Evolutionary conservation across 805 yeast genomes (phyloP).

Genomic region (Lipomyces chichibuensis): DNA sequence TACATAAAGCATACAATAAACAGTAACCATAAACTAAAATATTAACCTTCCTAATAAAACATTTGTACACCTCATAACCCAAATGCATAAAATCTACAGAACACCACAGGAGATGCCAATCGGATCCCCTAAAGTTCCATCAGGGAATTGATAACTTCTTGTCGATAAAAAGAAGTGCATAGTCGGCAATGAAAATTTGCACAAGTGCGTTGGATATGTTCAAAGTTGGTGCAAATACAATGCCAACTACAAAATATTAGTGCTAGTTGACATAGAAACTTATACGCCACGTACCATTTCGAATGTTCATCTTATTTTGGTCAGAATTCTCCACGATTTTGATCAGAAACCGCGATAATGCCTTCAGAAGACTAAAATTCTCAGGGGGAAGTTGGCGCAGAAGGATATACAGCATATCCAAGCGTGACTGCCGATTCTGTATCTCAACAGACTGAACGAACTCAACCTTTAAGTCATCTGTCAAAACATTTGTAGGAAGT

Average conservation of each 20-base stretch:
- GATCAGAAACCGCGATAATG: constrained; percentile 67
- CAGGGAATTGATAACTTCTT: constrained; percentile 37
- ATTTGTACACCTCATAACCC: not conserved
- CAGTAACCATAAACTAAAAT: not conserved
- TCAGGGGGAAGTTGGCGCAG: constrained; percentile 52
- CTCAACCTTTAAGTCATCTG: constrained; percentile 52
- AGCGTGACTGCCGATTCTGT: constrained; percentile 38
- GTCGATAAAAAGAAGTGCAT: constrained; percentile 61
- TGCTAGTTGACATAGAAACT: not conserved
- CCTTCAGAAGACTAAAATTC: constrained; percentile 62
- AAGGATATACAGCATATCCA: constrained; percentile 43
- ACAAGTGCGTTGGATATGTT: constrained; percentile 66
- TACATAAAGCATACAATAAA: not conserved
- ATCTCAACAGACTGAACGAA: constrained; percentile 47
- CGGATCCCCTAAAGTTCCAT: not conserved
- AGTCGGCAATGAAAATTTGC: constrained; percentile 63
- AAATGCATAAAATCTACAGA: not conserved
- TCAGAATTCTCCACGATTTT: constrained; percentile 64
- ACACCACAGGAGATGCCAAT: not conserved
- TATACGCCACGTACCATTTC: constrained; percentile 50
- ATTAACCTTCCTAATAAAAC: not conserved
- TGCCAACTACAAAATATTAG: constrained; percentile 49
- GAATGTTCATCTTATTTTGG: constrained; percentile 78
- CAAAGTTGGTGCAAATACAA: constrained; percentile 81
- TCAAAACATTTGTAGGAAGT: constrained; percentile 69